These are phyloP conservation scores for Ogataea trehalophila DNA, from an alignment of 805 yeast genomes.

Conservation along the genomic window DNA sequence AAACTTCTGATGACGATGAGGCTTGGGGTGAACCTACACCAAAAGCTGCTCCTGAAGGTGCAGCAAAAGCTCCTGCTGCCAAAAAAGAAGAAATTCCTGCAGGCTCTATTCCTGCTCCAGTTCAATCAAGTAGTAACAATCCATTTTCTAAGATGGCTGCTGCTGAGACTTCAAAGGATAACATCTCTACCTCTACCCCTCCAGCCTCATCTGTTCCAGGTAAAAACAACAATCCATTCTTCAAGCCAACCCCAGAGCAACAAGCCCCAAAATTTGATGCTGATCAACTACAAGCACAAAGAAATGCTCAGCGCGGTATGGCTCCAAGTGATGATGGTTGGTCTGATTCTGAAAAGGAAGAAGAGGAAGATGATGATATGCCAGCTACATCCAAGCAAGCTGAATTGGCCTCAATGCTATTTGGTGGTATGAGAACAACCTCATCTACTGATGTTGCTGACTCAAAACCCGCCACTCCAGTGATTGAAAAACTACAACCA, in stretches of 20 bases:
- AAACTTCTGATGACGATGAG: constrained; percentile 17
- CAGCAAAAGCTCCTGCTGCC: constrained; percentile 8
- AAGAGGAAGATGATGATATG: constrained; percentile 39
- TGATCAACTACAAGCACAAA: constrained; percentile 60
- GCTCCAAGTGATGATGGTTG: constrained; percentile 37
- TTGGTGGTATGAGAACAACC: constrained; percentile 44
- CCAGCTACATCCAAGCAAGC: constrained; percentile 50
- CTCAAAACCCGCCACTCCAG: constrained; percentile 4
- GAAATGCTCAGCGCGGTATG: constrained; percentile 64
- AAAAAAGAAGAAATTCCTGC: constrained; percentile 5
- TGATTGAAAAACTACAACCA: constrained; percentile 2
- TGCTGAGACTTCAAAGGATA: constrained; percentile 9
- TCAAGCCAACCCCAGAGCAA: constrained; percentile 41
- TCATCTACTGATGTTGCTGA: constrained; percentile 9
- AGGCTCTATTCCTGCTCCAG: constrained; percentile 10
- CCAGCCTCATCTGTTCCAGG: not conserved
- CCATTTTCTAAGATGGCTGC: constrained; percentile 42
- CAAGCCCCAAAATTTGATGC: constrained; percentile 41
- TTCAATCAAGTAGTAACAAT: constrained; percentile 33
- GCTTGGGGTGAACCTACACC: constrained; percentile 10
- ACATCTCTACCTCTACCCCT: constrained; percentile 4
- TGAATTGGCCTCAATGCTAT: constrained; percentile 48
- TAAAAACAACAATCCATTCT: constrained; percentile 50
- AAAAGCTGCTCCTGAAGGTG: constrained; percentile 17
- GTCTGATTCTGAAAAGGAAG: constrained; percentile 37